Base-by-base conservation (phyloP, 352 stramenopile genomes). In the Plasmopara muralis region DNA sequence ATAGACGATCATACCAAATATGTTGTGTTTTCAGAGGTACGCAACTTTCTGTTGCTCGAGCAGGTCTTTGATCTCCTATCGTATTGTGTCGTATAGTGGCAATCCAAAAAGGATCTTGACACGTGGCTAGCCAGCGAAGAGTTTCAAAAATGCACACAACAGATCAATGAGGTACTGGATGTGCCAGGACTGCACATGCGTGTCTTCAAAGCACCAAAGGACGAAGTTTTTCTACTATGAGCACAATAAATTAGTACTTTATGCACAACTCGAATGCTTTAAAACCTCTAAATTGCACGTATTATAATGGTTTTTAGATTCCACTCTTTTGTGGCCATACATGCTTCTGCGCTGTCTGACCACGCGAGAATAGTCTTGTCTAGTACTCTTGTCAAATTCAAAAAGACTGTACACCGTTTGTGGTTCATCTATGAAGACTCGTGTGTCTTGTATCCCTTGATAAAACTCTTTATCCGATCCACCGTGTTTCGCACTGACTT, bases 391-490 rank as follows among this genome's bases (percentile, higher is more conserved):
- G 20, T 25, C 20, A 25, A 25, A 3, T 3, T 25, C 3, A 25
- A 25, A 25, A 25, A 25, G 20, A 25, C 20, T 25, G 20, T 25
- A 25, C 20, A 43, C 43, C 18, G 43, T 60, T n/a, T n/a, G n/a
- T n/a, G n/a, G n/a, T n/a, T n/a, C n/a, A n/a, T n/a, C 53, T 69
- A 70, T 20, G 55, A 62, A 49, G 20, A 25, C 20, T 50, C 47
- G 8, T 77, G 50, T 3, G 58, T 55, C 60, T 75, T 88, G 69
- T 34, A 47, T 29, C 71, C 54, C 68, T 92, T 86, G 64, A 94
- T 77, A 70, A 91, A 94, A 64, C 71, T 75, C 69, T 92, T 94
- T 88, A 95, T 93, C 62, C 84, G 75, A 50, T 93, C 74, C 30
- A 95, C 82, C 9, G 84, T 95, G 49, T 88, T 66, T 33, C 74